Evolutionary conservation across 2,329 filamentous ascomycete species (phyloP).

Genomic region (Camillea tinctor): DNA sequence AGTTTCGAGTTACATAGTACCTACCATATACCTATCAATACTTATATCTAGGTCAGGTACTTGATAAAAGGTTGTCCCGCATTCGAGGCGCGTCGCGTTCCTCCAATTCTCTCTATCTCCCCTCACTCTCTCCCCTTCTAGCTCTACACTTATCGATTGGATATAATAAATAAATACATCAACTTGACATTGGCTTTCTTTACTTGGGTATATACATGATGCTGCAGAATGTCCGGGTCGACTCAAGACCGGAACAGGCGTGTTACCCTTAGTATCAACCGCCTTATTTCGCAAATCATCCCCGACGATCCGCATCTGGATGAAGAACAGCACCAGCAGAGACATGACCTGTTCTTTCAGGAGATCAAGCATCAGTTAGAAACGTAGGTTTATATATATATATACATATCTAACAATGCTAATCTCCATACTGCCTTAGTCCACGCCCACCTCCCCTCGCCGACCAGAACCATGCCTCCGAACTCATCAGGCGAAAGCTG

Average conservation of each 20-base stretch:
- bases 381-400: too few relatives aligned
- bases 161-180: too few relatives aligned
- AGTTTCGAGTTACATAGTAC: too few relatives aligned
- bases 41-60: not conserved
- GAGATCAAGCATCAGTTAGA: conserved; percentile 52
- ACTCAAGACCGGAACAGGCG: conserved; percentile 59
- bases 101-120: too few relatives aligned
- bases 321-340: conserved; percentile 65
- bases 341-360: conserved; percentile 62
- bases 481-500: conserved; percentile 86
- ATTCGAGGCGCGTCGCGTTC: not conserved
- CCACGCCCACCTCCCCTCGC: conserved; percentile 55
- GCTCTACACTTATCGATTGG: too few relatives aligned
- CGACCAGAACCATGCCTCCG: conserved; percentile 87
- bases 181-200: too few relatives aligned
- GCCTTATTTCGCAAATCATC: conserved; percentile 73
- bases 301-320: conserved; percentile 65
- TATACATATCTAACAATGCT: too few relatives aligned
- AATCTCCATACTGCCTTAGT: conserved; percentile 28
- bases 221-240: conserved; percentile 54
- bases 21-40: too few relatives aligned
- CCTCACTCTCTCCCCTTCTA: too few relatives aligned
- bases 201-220: too few relatives aligned
- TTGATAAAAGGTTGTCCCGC: not conserved
- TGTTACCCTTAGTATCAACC: conserved; percentile 75